These are phyloP conservation scores for Rhododendron henanense DNA, from an alignment of 148 eudicot genomes.

Conservation along the genomic window DNA sequence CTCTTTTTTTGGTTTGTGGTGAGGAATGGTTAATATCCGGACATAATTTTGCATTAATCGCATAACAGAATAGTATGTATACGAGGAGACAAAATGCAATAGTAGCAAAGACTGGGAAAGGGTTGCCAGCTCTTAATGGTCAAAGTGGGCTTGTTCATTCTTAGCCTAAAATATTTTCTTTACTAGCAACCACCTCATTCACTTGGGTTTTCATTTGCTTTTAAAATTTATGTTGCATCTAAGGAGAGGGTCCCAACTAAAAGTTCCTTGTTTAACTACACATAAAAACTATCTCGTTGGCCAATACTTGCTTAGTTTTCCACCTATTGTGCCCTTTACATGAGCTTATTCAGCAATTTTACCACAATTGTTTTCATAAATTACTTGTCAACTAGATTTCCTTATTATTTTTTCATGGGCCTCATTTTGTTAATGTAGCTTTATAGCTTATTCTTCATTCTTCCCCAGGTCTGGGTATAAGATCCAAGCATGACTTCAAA, in stretches of 20 bases:
- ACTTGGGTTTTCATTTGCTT: neutral
- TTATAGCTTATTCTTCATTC: neutral
- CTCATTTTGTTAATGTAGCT: neutral
- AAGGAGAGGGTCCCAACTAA: neutral
- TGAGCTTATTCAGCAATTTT: neutral
- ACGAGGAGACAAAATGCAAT: neutral
- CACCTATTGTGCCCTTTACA: neutral
- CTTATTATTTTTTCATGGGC: neutral
- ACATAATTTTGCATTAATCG: neutral
- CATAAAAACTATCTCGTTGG: neutral
- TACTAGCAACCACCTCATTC: neutral
- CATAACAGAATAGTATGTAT: neutral
- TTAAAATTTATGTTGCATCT: neutral
- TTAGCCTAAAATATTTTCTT: neutral
- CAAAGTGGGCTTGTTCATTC: neutral
- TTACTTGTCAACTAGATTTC: neutral
- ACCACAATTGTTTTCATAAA: neutral
- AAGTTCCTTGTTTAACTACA: neutral
- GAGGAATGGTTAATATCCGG: neutral
- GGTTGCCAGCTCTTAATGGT: neutral
- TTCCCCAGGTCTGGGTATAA: neutral
- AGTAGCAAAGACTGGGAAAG: neutral
- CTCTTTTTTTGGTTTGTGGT: neutral
- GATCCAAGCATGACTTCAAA: neutral
- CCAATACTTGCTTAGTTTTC: neutral